Evolutionary conservation across 495 filamentous ascomycete genomes (phyloP).

Genomic region (Aspergillus conjunctus): DNA sequence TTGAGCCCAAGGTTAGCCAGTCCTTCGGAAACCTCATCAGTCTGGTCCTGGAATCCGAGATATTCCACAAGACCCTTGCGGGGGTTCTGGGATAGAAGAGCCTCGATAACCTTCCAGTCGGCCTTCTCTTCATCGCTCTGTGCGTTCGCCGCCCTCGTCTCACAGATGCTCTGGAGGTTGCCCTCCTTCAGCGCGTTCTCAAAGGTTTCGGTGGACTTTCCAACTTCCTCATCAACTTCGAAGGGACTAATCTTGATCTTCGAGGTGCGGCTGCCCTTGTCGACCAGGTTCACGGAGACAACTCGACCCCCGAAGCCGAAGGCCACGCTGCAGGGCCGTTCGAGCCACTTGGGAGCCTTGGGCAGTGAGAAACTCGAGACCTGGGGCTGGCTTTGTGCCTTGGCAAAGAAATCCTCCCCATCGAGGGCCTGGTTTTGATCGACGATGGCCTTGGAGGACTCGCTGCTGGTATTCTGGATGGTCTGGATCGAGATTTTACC

Average conservation of each 20-base stretch:
- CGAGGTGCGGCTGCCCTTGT: constrained; percentile 66
- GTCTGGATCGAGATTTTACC: constrained; percentile 92
- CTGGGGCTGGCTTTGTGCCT: constrained; percentile 87
- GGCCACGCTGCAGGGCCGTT: constrained; percentile 80
- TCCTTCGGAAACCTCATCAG: constrained; percentile 52
- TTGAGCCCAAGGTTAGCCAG: constrained; percentile 48
- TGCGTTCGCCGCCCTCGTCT: constrained; percentile 71
- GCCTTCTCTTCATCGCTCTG: constrained; percentile 87
- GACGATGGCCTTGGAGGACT: constrained; percentile 49
- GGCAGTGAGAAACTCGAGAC: constrained; percentile 82
- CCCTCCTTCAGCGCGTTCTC: constrained; percentile 78
- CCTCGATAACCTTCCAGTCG: constrained; percentile 92
- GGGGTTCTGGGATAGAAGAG: constrained; percentile 79
- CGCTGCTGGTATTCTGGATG: constrained; percentile 77
- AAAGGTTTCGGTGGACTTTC: constrained; percentile 81
- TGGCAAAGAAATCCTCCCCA: constrained; percentile 95
- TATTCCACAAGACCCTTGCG: constrained; percentile 80
- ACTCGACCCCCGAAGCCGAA: constrained; percentile 98
- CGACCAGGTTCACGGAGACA: constrained; percentile 68
- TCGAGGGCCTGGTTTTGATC: constrained; percentile 72
- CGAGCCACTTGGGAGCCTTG: constrained; percentile 88
- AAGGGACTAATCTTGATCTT: constrained; percentile 83
- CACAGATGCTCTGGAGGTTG: constrained; percentile 77
- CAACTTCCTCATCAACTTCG: constrained; percentile 84
- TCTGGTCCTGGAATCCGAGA: constrained; percentile 75